A percentile compares a stretch with the other conserved stretches of the same genome.
phyloP scores from a whole-genome alignment of 768 basidiomycete species.

The Lyophyllum decastes region DNA sequence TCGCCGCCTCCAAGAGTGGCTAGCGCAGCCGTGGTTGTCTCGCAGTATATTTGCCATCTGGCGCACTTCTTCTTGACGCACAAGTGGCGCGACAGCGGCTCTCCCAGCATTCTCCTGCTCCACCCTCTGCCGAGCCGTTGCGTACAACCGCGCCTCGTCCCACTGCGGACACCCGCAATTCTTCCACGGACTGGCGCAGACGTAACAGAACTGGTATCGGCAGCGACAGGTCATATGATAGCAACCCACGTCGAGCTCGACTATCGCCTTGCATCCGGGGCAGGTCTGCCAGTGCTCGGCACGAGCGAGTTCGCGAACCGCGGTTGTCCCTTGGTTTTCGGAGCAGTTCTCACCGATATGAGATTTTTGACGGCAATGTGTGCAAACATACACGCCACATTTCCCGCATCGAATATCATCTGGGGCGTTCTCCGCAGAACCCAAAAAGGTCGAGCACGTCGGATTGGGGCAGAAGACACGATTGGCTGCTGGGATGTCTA shows the following conservation, averaged over 20 bases:
- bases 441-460: slow-evolving; percentile 45
- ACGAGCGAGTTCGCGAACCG: slow-evolving; percentile 45
- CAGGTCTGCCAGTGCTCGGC: slow-evolving; percentile 62
- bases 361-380: slow-evolving; percentile 46
- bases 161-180: slow-evolving; percentile 61
- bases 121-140: slow-evolving; percentile 38
- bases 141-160: slow-evolving; percentile 50
- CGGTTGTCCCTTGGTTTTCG: slow-evolving; percentile 41
- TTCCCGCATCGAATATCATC: slow-evolving; percentile 32
- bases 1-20: slow-evolving; percentile 44
- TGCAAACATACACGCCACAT: slow-evolving; percentile 46
- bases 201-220: slow-evolving; percentile 60
- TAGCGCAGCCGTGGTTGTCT: slow-evolving; percentile 54
- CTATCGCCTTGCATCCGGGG: slow-evolving; percentile 54
- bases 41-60: slow-evolving; percentile 39
- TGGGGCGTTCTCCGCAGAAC: slow-evolving; percentile 20
- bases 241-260: slow-evolving; percentile 60
- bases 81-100: slow-evolving; percentile 26
- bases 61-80: slow-evolving; percentile 31
- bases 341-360: slow-evolving; percentile 43
- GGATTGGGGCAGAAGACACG: slow-evolving; percentile 29
- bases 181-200: slow-evolving; percentile 66
- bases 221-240: slow-evolving; percentile 70
- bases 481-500: slow-evolving; percentile 14
- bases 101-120: slow-evolving; percentile 27